Evolutionary conservation across 352 stramenopile species (phyloP).

Genomic region (Blastocystis sp.): DNA sequence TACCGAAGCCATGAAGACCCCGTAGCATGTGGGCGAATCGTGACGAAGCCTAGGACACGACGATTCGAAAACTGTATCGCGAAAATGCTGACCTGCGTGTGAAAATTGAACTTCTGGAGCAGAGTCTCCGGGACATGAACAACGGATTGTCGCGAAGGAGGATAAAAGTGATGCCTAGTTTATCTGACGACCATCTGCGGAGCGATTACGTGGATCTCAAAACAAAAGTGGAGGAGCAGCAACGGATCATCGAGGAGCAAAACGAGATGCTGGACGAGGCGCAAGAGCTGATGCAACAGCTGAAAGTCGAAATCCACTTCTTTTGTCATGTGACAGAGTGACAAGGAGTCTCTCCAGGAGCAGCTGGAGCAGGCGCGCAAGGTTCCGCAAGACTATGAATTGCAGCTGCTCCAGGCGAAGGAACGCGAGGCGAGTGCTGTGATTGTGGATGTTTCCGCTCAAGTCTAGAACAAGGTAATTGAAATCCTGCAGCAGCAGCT

Average conservation of each 20-base stretch:
- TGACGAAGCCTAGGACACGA: neutral
- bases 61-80: slow-evolving; percentile 23
- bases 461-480: neutral
- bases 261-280: slow-evolving; percentile 43
- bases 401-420: neutral
- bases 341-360: neutral
- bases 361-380: neutral
- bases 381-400: neutral
- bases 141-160: neutral
- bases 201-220: neutral
- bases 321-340: neutral
- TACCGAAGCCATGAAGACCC: no score
- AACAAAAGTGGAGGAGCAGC: neutral
- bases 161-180: neutral
- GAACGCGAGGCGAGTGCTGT: neutral
- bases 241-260: slow-evolving; percentile 8
- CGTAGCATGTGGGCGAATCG: neutral
- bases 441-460: neutral
- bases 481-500: slow-evolving; percentile 11
- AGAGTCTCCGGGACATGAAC: neutral
- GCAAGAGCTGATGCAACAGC: slow-evolving; percentile 11
- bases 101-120: slow-evolving; percentile 31
- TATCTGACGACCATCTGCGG: neutral
- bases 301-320: neutral
- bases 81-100: slow-evolving; percentile 44